Evolutionary conservation across 2,329 filamentous ascomycete genomes (phyloP).

Genomic region (Triangularia setosa): DNA sequence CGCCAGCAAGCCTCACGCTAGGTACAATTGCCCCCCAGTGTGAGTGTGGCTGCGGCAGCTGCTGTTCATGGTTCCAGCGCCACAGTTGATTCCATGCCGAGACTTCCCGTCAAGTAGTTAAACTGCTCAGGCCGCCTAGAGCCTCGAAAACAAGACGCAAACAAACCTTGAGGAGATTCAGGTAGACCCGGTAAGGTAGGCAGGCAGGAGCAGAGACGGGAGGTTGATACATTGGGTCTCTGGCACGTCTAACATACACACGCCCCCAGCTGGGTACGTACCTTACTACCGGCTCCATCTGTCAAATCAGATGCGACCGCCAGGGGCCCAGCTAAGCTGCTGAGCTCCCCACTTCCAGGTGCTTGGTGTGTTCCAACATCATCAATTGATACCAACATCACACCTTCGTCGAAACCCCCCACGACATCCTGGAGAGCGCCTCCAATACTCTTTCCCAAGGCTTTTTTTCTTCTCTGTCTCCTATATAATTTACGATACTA

Average conservation of each 20-base stretch:
- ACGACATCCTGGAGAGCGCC: not conserved
- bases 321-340: not conserved
- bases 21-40: too few species aligned
- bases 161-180: not conserved
- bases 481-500: not conserved
- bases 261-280: not conserved
- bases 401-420: not conserved
- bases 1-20: not conserved
- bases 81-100: too few species aligned
- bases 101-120: too few species aligned
- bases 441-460: not conserved
- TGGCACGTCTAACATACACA: not conserved
- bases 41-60: not conserved
- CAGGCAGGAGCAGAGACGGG: not conserved
- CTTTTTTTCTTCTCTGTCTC: not conserved
- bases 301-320: not conserved
- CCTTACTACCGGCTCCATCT: not conserved
- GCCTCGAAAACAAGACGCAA: too few species aligned
- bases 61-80: not conserved
- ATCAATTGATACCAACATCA: conserved; percentile 4
- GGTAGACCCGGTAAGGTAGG: too few species aligned
- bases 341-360: conserved; percentile 4
- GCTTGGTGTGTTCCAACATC: conserved; percentile 1
- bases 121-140: too few species aligned
- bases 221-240: not conserved